phyloP scores from a whole-genome alignment of 441 rosid species.

The Gossypium armourianum region DNA sequence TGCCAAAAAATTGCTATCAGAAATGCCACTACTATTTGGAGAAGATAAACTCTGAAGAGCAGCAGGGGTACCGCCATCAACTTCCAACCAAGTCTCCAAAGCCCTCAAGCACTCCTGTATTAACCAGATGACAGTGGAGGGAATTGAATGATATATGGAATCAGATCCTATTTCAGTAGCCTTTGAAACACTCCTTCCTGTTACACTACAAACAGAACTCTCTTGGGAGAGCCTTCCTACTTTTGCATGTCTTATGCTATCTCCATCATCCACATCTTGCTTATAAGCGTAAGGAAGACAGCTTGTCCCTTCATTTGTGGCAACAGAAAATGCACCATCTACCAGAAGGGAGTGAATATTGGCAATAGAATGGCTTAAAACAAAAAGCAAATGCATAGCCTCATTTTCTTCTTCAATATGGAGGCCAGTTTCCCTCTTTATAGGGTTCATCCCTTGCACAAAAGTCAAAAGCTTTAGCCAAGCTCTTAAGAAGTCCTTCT shows the following conservation, averaged over 20 bases:
- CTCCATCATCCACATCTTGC: slow-evolving; percentile 41
- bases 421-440: slow-evolving; percentile 78
- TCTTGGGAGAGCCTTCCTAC: slow-evolving; percentile 74
- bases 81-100: slow-evolving; percentile 58
- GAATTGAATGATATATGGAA: slow-evolving; percentile 31
- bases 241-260: slow-evolving; percentile 64
- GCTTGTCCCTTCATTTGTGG: slow-evolving; percentile 33
- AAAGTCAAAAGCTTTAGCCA: slow-evolving; percentile 78
- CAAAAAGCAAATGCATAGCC: slow-evolving; percentile 44
- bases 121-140: slow-evolving; percentile 51
- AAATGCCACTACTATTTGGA: slow-evolving; percentile 29
- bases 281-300: slow-evolving; percentile 20
- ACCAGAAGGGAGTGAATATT: slow-evolving; percentile 66
- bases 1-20: slow-evolving; percentile 37
- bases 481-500: slow-evolving; percentile 49
- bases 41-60: slow-evolving; percentile 28
- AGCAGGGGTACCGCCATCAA: slow-evolving; percentile 41
- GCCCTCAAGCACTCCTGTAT: slow-evolving; percentile 63
- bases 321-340: slow-evolving; percentile 43
- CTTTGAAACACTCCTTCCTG: slow-evolving; percentile 39
- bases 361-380: slow-evolving; percentile 57
- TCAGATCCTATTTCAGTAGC: slow-evolving; percentile 32
- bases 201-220: slow-evolving; percentile 53
- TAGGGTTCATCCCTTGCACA: slow-evolving; percentile 82
- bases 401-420: slow-evolving; percentile 70